A percentile compares a stretch with the other conserved stretches of the same genome.
phyloP scores from a whole-genome alignment of 805 yeast genomes.

The Saccharomyces eubayanus region DNA sequence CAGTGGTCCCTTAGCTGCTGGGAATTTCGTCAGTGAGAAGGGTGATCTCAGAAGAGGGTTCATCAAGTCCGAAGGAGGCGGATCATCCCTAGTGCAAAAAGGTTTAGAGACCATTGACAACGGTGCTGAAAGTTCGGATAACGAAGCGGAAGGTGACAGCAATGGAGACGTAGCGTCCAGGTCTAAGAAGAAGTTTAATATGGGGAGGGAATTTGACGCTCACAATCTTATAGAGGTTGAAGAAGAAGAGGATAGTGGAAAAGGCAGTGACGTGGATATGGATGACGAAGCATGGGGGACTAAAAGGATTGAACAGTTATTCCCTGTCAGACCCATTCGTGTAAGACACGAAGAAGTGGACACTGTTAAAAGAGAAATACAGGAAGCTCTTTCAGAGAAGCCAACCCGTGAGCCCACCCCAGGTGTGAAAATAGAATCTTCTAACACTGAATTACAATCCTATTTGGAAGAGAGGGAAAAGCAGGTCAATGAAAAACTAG shows the following conservation, averaged over 20 bases:
- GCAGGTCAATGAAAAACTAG: constrained; percentile 24
- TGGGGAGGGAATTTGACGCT: constrained; percentile 52
- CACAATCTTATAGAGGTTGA: constrained; percentile 26
- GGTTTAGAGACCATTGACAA: constrained; percentile 19
- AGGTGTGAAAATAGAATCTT: constrained; percentile 18
- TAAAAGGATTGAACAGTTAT: constrained; percentile 32
- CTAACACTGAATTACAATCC: constrained; percentile 10
- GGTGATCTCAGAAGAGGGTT: constrained; percentile 20
- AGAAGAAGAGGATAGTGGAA: constrained; percentile 15
- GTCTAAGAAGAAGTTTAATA: constrained; percentile 41
- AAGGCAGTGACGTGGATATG: constrained; percentile 13
- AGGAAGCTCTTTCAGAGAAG: constrained; percentile 21
- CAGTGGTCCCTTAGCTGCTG: constrained; percentile 67
- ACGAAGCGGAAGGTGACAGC: constrained; percentile 36
- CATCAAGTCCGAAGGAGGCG: constrained; percentile 17
- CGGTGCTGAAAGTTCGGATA: constrained; percentile 30
- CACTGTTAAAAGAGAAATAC: constrained; percentile 26
- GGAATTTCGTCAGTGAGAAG: constrained; percentile 32
- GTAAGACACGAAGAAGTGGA: constrained; percentile 36
- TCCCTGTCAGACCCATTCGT: constrained; percentile 66
- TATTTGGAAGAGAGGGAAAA: constrained; percentile 19
- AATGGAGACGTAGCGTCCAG: constrained; percentile 21
- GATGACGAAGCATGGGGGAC: constrained; percentile 24
- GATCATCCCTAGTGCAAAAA: constrained; percentile 17
- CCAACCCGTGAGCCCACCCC: constrained; percentile 27